These are phyloP conservation scores for Coemansia sp. DNA, from an alignment of 192 early-diverging fungal genomes.

Conservation along the genomic window DNA sequence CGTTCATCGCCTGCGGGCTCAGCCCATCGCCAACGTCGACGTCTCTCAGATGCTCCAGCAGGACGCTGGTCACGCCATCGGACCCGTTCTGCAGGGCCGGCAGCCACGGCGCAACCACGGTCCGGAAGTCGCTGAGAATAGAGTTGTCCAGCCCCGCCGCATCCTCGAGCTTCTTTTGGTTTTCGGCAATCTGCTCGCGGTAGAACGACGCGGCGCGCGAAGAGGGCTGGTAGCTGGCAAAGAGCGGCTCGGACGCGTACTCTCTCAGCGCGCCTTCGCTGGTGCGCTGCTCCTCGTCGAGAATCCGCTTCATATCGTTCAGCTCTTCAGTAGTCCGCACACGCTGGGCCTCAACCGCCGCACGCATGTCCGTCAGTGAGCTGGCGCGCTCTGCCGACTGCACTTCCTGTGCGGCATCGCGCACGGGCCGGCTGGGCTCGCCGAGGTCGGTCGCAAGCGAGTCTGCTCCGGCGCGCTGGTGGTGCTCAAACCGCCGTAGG, in stretches of 20 bases:
- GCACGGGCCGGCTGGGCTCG: constrained; percentile 59
- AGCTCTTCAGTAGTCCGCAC: constrained; percentile 62
- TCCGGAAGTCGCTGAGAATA: constrained; percentile 46
- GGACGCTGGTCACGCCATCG: constrained; percentile 52
- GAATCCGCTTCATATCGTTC: constrained; percentile 58
- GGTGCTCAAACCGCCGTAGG: constrained; percentile 74
- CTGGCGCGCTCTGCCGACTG: constrained; percentile 56
- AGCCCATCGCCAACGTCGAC: constrained; percentile 34
- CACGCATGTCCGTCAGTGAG: constrained; percentile 59
- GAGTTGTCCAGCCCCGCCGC: constrained; percentile 64
- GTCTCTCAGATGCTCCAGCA: constrained; percentile 48
- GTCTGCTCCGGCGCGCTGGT: constrained; percentile 25
- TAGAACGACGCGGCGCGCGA: constrained; percentile 66
- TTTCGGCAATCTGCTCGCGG: constrained; percentile 71
- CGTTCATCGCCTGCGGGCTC: constrained; percentile 14
- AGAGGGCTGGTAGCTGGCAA: constrained; percentile 85
- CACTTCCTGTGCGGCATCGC: constrained; percentile 61
- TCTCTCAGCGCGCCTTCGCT: constrained; percentile 76
- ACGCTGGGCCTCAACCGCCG: constrained; percentile 66
- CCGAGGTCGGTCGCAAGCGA: constrained; percentile 54
- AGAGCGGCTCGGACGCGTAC: constrained; percentile 62
- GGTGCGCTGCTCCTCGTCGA: constrained; percentile 88
- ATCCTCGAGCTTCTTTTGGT: constrained; percentile 76
- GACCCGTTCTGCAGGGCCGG: constrained; percentile 38
- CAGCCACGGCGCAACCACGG: constrained; percentile 44